These are phyloP conservation scores for Penicillium sp. DNA, from an alignment of 2,329 filamentous ascomycete genomes.

Conservation along the genomic window DNA sequence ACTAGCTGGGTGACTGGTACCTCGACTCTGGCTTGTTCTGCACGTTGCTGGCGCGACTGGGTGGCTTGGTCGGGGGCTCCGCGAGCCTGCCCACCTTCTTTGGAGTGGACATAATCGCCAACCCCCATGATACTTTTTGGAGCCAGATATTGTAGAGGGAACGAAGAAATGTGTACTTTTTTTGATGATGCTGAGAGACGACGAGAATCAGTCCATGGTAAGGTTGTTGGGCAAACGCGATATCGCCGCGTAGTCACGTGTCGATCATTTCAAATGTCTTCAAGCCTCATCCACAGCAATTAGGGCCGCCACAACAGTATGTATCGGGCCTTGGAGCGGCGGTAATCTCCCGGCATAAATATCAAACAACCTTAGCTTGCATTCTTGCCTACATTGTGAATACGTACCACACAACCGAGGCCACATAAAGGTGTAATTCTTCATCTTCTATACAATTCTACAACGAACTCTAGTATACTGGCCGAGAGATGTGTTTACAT, in stretches of 20 bases:
- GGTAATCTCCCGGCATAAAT: not conserved
- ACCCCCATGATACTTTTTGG: constrained; percentile 37
- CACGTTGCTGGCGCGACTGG: constrained; percentile 34
- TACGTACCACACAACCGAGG: not conserved
- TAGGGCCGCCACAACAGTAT: not conserved
- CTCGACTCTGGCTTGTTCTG: constrained; percentile 38
- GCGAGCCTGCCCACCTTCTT: constrained; percentile 35
- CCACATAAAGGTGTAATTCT: not conserved
- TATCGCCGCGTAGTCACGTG: constrained; percentile 35
- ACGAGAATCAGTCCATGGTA: not conserved
- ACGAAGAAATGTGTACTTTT: not conserved
- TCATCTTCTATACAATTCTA: not conserved
- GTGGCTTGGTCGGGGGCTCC: constrained; percentile 24
- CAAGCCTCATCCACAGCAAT: not conserved
- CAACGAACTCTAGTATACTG: not conserved
- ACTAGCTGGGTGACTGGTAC: constrained; percentile 32
- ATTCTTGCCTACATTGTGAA: not conserved
- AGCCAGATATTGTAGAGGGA: not conserved
- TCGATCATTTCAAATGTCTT: not conserved
- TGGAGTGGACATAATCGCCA: constrained; percentile 45
- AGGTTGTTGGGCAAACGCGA: constrained; percentile 23
- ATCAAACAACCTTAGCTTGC: not conserved
- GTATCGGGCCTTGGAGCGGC: not conserved
- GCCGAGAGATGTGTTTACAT: not conserved
- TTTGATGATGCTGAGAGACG: not conserved